Evolutionary conservation across 768 basidiomycete genomes (phyloP).

Genomic region (Auricularia sp.): DNA sequence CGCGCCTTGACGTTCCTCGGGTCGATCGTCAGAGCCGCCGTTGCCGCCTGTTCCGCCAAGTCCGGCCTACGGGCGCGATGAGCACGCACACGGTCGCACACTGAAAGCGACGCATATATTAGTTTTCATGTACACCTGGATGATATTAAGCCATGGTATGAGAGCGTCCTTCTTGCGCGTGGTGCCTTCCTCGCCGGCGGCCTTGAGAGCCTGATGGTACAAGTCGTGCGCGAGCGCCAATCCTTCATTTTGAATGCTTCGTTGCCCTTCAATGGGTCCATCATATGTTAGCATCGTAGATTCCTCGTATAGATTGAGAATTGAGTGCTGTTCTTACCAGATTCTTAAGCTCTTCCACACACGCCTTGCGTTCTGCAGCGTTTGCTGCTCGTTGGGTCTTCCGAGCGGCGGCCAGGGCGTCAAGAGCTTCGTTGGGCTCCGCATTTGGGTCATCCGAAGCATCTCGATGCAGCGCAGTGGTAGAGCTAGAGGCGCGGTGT

Average conservation of each 20-base stretch:
- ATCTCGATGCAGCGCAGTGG: too few species aligned
- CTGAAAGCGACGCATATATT: background rate
- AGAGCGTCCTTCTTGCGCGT: background rate
- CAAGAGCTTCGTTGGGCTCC: background rate
- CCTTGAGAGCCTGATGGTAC: background rate
- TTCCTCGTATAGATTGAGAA: too few species aligned
- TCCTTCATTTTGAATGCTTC: background rate
- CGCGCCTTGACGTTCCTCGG: too few species aligned
- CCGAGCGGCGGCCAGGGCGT: background rate
- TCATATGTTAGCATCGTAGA: too few species aligned
- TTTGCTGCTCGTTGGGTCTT: background rate
- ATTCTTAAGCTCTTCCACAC: background rate
- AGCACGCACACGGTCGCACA: background rate
- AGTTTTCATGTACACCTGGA: background rate
- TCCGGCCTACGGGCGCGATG: background rate
- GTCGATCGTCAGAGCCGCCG: background rate
- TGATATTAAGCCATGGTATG: background rate
- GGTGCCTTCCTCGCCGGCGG: background rate
- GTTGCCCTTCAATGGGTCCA: background rate
- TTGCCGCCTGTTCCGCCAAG: background rate
- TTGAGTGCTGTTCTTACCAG: too few species aligned
- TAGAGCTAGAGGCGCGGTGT: too few species aligned
- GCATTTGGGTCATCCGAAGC: too few species aligned
- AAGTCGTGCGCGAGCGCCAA: background rate
- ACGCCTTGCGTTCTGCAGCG: background rate